Conservation (phyloP, 129 eudicot genomes). For the Deinandra increscens region DNA sequence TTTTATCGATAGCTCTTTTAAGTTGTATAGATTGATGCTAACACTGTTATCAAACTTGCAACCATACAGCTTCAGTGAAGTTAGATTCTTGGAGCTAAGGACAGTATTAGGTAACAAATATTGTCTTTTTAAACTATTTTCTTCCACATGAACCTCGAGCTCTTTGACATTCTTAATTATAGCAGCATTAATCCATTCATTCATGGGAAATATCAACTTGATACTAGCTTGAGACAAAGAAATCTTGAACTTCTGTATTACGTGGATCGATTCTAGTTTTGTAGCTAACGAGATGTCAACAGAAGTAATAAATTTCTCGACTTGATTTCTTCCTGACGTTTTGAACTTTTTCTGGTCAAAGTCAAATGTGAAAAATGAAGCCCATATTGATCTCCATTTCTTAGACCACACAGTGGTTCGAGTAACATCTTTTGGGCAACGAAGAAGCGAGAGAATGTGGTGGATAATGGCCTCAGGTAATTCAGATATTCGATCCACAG, state of each 20-base stretch:
- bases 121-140: conserved; percentile 1
- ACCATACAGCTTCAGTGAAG: conserved; percentile 47
- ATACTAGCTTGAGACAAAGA: conserved; percentile 1
- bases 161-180: conserved; percentile 47
- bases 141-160: conserved; percentile 43
- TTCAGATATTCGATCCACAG: conserved; percentile 47
- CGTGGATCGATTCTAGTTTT: conserved; percentile 31
- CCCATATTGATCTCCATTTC: conserved; percentile 49
- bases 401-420: conserved; percentile 47
- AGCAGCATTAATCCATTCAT: conserved; percentile 40
- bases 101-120: conserved; percentile 31
- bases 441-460: conserved; percentile 48
- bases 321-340: conserved; percentile 1
- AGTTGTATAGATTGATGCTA: conserved; percentile 29
- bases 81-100: conserved; percentile 30
- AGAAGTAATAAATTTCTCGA: conserved; percentile 27
- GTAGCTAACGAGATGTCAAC: conserved; percentile 39
- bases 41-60: conserved; percentile 18
- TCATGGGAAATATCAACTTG: not conserved
- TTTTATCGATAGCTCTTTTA: conserved; percentile 50
- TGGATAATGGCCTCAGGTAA: conserved; percentile 58
- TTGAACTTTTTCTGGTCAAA: conserved; percentile 51
- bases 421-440: conserved; percentile 46
- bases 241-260: conserved; percentile 50
- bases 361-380: conserved; percentile 41